Evolutionary conservation across 306 rosid species (phyloP), one percentile per base, ranked within the genome.

Genomic region (Benincasa hispida): DNA sequence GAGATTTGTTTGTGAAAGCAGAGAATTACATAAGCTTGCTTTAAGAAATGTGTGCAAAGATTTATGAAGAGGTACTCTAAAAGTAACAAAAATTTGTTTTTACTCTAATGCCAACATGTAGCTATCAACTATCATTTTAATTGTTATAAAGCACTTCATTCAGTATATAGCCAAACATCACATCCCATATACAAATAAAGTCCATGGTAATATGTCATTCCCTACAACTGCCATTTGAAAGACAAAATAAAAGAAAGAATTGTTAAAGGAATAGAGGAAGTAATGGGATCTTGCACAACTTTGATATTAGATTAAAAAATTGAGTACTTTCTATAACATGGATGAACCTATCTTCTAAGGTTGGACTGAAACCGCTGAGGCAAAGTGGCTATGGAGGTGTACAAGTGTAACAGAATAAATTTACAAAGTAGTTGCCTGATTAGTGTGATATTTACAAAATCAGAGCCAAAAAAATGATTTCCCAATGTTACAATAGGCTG

Each of bases 361-460:
- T 45, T 45, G 75, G 37, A 45, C 8, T 45, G 35, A 69, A 69
- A 5, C 56, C 45, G 53, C 53, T 7, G 75, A 70, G 76, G 76
- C 76, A 70, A 10, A 70, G 57, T 70, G 76, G 58, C 58, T 47
- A 47, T 47, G 58, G 58, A 25, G 58, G 76, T 70, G 76, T 70
- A 28, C 48, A 77, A 58, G 65, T 32, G 78, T 75, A 53, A 60
- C 72, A 47, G 21, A 67, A 66, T 7, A 78, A 66, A 66, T 85
- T 83, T 79, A 84, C 89, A 84, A 22, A 80, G 72, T 54, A 77
- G 80, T 50, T 24, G 76, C 81, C 74, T 79, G 76, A 80, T 25
- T 81, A 76, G 80, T 83, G 81, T 83, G 67, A 82, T 83, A 80
- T 90, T 84, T 90, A 90, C 96, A 92, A 84, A 72, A 82, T 27